Conservation (phyloP, 352 stramenopile species). For the Phytophthora melonis region DNA sequence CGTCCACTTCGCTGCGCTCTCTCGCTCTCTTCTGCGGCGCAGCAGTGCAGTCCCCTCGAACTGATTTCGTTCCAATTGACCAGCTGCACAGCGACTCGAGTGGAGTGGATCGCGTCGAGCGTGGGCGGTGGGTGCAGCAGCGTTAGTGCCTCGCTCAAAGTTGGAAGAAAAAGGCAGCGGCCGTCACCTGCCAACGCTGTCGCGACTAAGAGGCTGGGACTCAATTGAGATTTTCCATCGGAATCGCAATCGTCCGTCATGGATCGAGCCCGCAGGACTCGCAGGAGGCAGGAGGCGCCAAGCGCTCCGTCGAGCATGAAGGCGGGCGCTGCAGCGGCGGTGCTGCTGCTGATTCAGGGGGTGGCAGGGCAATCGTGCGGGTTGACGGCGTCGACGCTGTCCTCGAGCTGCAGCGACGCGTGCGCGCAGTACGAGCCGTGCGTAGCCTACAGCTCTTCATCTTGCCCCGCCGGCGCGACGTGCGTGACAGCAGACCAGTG, state of each 20-base stretch:
- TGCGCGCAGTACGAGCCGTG: conserved; percentile 63
- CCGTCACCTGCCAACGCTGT: conserved; percentile 20
- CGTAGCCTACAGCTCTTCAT: conserved; percentile 46
- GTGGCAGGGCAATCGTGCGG: conserved; percentile 25
- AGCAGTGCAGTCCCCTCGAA: neutral
- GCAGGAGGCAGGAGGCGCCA: conserved; percentile 19
- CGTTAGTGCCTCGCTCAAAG: conserved; percentile 31
- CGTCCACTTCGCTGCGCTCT: neutral
- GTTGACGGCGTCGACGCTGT: conserved; percentile 40
- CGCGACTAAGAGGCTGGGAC: conserved; percentile 18
- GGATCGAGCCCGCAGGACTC: conserved; percentile 11
- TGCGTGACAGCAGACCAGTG: conserved; percentile 43
- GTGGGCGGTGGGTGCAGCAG: conserved; percentile 29
- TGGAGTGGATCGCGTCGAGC: neutral
- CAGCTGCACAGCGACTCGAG: conserved; percentile 18
- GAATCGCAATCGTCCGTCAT: conserved; percentile 18
- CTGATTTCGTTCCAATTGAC: conserved; percentile 31
- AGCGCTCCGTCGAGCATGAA: conserved; percentile 13
- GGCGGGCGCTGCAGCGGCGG: neutral
- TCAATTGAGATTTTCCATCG: conserved; percentile 30
- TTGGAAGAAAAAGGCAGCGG: conserved; percentile 43
- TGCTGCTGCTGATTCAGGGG: conserved; percentile 34
- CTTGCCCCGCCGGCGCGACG: conserved; percentile 37
- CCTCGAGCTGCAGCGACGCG: conserved; percentile 50
- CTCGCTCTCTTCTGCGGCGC: neutral